These are phyloP conservation scores for Leptographium flavum DNA, from an alignment of 2,329 filamentous ascomycete genomes.

Conservation along the genomic window DNA sequence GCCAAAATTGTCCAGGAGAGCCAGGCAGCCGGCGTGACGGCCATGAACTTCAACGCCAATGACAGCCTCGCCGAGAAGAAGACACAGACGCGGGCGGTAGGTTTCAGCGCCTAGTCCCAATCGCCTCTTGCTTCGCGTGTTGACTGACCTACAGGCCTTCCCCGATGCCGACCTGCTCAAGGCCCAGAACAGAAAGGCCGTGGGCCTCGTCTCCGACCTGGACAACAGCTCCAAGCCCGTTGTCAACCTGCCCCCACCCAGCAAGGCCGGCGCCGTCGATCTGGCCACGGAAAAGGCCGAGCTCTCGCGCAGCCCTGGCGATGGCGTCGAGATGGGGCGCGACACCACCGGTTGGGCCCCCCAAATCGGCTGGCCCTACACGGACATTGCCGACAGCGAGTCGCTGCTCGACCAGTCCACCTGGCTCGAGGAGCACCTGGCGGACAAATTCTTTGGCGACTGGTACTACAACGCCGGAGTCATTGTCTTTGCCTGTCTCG, in stretches of 20 bases:
- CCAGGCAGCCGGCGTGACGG: constrained; percentile 61
- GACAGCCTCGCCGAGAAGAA: constrained; percentile 74
- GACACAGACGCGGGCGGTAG: constrained; percentile 61
- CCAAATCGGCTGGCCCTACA: constrained; percentile 57
- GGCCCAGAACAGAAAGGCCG: constrained; percentile 42
- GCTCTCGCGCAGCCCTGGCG: constrained; percentile 35
- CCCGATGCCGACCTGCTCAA: constrained; percentile 40
- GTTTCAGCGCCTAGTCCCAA: constrained; percentile 18
- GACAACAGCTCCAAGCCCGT: constrained; percentile 54
- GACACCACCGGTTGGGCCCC: constrained; percentile 72
- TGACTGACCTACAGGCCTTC: constrained; percentile 32
- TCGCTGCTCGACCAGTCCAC: constrained; percentile 79
- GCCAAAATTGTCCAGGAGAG: constrained; percentile 63
- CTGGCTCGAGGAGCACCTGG: constrained; percentile 67
- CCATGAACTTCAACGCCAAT: constrained; percentile 78
- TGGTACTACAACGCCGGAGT: constrained; percentile 98
- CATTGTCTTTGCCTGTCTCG: constrained; percentile 82
- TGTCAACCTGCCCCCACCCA: constrained; percentile 65
- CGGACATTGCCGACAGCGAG: constrained; percentile 41
- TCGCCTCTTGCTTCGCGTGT: not conserved
- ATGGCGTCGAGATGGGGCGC: constrained; percentile 40
- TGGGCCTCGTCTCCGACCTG: constrained; percentile 65
- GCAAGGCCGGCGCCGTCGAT: constrained; percentile 51
- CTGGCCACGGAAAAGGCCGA: constrained; percentile 31
- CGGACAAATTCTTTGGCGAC: constrained; percentile 87